A percentile compares a stretch with the other conserved stretches of the same genome.
Conservation (phyloP, 257 asterid species). For the Plantago elongata region DNA sequence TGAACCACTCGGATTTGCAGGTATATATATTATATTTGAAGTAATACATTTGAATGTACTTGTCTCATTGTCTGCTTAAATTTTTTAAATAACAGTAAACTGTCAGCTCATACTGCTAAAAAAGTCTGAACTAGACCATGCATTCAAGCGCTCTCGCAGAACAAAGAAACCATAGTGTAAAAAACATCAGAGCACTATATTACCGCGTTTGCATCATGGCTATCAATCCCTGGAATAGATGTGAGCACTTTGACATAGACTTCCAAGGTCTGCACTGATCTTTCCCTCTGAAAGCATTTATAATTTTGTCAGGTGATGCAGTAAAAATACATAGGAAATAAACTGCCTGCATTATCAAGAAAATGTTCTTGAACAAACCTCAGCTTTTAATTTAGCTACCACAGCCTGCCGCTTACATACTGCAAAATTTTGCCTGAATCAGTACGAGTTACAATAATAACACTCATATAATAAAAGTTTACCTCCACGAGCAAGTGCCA, state of each 20-base stretch:
- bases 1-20: too few species aligned
- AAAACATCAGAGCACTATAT: neutral
- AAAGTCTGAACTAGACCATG: neutral
- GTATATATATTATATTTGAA: too few species aligned
- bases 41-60: neutral
- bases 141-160: neutral
- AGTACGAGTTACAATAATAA: constrained; percentile 13
- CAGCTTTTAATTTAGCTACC: constrained; percentile 61
- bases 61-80: neutral
- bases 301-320: constrained; percentile 17
- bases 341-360: constrained; percentile 4
- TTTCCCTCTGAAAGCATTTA: constrained; percentile 55
- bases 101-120: neutral
- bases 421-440: constrained; percentile 30
- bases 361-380: constrained; percentile 41
- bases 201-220: constrained; percentile 84
- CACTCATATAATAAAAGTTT: constrained; percentile 13
- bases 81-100: neutral
- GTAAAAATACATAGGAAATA: neutral
- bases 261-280: constrained; percentile 65
- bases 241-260: constrained; percentile 71
- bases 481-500: constrained; percentile 95
- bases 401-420: constrained; percentile 80
- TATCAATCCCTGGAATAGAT: constrained; percentile 85
- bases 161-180: neutral